Evolutionary conservation across 1,284 basidiomycete species (phyloP).

Genomic region (Termitomyces sp.): DNA sequence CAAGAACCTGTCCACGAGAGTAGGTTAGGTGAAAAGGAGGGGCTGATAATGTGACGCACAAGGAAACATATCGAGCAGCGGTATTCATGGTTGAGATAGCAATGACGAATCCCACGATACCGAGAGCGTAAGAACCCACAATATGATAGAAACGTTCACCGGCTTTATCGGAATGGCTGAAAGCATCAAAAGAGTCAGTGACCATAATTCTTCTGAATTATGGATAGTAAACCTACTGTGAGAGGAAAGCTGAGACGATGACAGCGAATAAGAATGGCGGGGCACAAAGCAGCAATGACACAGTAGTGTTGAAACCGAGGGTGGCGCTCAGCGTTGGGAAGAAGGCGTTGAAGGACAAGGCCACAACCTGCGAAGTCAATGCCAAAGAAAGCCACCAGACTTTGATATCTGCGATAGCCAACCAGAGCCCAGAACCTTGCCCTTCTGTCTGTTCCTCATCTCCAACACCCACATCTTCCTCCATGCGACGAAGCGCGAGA

Average conservation of each 20-base stretch:
- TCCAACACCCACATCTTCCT: constrained; percentile 59
- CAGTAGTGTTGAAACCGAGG: constrained; percentile 59
- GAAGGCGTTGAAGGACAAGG: constrained; percentile 62
- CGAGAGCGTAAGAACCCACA: constrained; percentile 45
- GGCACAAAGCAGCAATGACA: constrained; percentile 70
- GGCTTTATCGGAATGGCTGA: constrained; percentile 65
- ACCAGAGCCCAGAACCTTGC: constrained; percentile 37
- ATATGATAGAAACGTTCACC: constrained; percentile 69
- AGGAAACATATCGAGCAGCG: constrained; percentile 62
- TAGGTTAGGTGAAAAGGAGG: not conserved
- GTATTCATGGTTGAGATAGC: constrained; percentile 67
- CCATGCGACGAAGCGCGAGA: constrained; percentile 67
- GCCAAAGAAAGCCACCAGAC: constrained; percentile 69
- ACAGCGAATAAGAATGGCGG: constrained; percentile 75
- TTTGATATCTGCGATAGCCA: constrained; percentile 67
- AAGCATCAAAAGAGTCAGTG: not conserved
- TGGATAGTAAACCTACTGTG: constrained; percentile 34
- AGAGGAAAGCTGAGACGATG: constrained; percentile 42
- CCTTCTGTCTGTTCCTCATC: constrained; percentile 33
- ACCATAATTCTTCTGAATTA: too few relatives aligned
- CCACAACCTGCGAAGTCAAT: constrained; percentile 46
- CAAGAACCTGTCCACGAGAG: constrained; percentile 46
- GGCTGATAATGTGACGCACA: constrained; percentile 39
- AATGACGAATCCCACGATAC: constrained; percentile 71
- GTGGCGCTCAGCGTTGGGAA: constrained; percentile 69